Conservation (phyloP, 768 basidiomycete genomes). For the Stropharia rugosoannulata region DNA sequence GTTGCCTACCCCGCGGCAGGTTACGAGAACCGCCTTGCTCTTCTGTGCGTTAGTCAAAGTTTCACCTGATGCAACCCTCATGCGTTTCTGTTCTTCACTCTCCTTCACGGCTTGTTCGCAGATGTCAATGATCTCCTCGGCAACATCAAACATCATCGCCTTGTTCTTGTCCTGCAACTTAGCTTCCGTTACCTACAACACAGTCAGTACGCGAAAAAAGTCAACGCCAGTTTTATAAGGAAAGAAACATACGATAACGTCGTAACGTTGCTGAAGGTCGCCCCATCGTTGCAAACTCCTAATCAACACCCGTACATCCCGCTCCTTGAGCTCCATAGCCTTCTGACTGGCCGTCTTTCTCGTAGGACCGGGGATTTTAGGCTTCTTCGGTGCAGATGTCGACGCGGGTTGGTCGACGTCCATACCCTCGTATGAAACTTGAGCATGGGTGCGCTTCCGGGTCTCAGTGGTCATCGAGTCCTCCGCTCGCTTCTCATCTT, state of each 20-base stretch:
- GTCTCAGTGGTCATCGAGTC: conserved; percentile 68
- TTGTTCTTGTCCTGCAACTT: conserved; percentile 94
- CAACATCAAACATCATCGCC: conserved; percentile 84
- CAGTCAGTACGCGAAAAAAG: not conserved
- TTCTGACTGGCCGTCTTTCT: conserved; percentile 93
- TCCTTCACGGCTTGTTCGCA: conserved; percentile 84
- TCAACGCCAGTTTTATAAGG: not conserved
- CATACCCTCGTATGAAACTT: conserved; percentile 92
- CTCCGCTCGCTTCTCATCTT: conserved; percentile 71
- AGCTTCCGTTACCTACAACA: conserved; percentile 74
- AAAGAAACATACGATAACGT: conserved; percentile 73
- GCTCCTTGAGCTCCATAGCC: conserved; percentile 95
- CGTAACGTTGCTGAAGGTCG: conserved; percentile 92
- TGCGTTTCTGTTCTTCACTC: conserved; percentile 78
- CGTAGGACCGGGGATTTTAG: conserved; percentile 66
- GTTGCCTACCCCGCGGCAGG: conserved; percentile 84
- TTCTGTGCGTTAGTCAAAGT: conserved; percentile 91
- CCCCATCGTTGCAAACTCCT: conserved; percentile 97
- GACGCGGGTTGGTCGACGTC: conserved; percentile 75
- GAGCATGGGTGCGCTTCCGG: conserved; percentile 83
- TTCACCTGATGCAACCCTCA: conserved; percentile 78
- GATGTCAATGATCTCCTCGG: conserved; percentile 89
- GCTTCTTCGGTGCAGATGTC: conserved; percentile 68
- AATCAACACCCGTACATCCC: conserved; percentile 93
- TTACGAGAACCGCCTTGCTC: conserved; percentile 95